A percentile compares a stretch with the other conserved stretches of the same genome.
These are phyloP conservation scores for Eucalyptus curtisii DNA, from an alignment of 345 rosid species.

Conservation along the genomic window DNA sequence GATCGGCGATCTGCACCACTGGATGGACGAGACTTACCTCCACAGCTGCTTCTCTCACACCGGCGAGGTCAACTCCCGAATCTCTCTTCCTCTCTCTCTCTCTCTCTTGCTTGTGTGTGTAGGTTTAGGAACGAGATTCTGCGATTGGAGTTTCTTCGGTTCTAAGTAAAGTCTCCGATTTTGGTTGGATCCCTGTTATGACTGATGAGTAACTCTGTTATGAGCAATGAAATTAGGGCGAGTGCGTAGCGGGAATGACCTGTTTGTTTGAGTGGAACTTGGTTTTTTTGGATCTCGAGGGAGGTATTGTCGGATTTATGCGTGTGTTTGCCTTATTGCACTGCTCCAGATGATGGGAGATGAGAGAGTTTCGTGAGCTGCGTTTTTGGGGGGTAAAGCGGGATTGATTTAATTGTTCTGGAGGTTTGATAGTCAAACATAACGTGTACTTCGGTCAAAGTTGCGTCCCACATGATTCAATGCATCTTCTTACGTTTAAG, in stretches of 20 bases:
- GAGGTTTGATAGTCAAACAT: neutral
- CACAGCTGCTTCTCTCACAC: slow-evolving; percentile 61
- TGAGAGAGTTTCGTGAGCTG: neutral
- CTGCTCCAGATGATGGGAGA: neutral
- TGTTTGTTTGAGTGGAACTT: neutral
- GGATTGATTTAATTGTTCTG: neutral
- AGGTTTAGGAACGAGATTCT: neutral
- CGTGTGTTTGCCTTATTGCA: neutral
- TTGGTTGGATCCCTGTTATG: neutral
- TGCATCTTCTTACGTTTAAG: neutral
- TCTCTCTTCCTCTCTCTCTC: neutral
- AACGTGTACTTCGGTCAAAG: neutral
- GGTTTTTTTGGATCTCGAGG: neutral
- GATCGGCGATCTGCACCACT: slow-evolving; percentile 71
- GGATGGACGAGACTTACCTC: slow-evolving; percentile 85
- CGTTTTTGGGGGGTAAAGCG: neutral
- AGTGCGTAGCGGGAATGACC: neutral
- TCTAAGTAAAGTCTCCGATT: neutral
- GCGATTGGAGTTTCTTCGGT: neutral
- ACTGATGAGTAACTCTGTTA: neutral
- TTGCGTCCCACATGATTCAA: neutral
- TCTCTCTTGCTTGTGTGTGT: neutral
- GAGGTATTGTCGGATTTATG: neutral
- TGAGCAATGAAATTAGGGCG: neutral
- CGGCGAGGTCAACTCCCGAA: slow-evolving; percentile 40